Base-by-base conservation (phyloP, 2,329 filamentous ascomycete genomes). In the Alternaria novae-zelandiae region DNA sequence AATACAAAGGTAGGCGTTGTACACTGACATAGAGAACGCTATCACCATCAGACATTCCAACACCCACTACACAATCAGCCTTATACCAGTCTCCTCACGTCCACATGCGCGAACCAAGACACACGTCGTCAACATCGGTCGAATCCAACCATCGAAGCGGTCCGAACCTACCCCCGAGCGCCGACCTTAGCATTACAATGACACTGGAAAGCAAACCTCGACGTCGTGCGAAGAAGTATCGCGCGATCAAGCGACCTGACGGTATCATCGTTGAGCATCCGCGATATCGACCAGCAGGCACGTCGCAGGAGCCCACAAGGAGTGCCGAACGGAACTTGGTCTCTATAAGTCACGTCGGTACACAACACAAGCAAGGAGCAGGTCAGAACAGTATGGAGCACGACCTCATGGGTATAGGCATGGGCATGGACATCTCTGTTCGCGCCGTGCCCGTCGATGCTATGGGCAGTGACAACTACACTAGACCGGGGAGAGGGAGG, bases 261-360 rank as follows among this genome's bases (percentile, higher is more conserved):
- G 68, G 70, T 8, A 60, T 72, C 21, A 57, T 73, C 13, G 61
- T 70, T 21, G 68, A 71, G 10, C 49, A 55, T 30, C 71, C 68
- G 23, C 65, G 55, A 13, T 72, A 71, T 50, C 59, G 46, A 25
- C 66, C 67, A 11, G 32, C 57, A 15, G 21, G 12, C 32, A 51
- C 57, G 23, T 21, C 36, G 17, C 32, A 57, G 30, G 44, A 20
- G 23, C 23, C 57, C 53, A n/a, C 26, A 10, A 46, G 21, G 3
- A 51, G 46, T 25, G 56, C 64, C 13, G 46, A 65, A n/a, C 43
- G 49, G 20, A 28, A 69, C 8, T 4, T 47, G 12, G 28, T 32
- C 13, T 47, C 45, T 13, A 30, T 57, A 28, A 23, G 47, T 9
- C 9, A 45, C 32, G 21, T 26, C 25, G 8, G 13, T 26, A 41